A percentile compares a stretch with the other conserved stretches of the same genome.
phyloP scores from a whole-genome alignment of 208 protist species.

The Naegleria fowleri region DNA sequence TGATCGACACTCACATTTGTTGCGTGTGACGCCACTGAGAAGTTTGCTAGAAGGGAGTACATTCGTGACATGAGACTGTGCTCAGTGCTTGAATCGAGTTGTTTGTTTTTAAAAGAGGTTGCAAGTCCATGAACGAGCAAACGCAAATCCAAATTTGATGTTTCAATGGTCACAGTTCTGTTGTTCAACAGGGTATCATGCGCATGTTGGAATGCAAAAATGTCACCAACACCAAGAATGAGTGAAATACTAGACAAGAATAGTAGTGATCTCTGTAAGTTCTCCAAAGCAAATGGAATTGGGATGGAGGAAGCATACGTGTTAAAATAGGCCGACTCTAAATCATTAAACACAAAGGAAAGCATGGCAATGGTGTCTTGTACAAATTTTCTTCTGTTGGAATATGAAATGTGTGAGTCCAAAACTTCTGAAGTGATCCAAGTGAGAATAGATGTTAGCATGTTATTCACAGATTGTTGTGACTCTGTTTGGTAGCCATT shows the following conservation, averaged over 20 bases:
- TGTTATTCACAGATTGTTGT: neutral
- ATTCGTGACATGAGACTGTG: neutral
- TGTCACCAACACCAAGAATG: neutral
- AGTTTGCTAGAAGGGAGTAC: neutral
- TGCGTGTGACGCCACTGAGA: neutral
- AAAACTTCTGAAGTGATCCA: neutral
- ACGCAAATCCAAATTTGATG: neutral
- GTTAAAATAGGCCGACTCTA: neutral
- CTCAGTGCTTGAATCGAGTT: neutral
- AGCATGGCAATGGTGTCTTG: constrained; percentile 8
- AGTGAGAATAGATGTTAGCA: neutral
- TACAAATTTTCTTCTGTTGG: neutral
- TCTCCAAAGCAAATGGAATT: neutral
- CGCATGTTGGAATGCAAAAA: neutral
- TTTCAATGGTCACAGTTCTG: neutral
- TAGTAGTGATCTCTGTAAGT: neutral
- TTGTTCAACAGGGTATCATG: neutral
- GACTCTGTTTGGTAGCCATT: neutral
- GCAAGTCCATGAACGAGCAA: neutral
- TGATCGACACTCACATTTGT: neutral
- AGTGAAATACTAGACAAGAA: neutral
- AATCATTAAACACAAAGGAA: neutral
- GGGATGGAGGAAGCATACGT: neutral
- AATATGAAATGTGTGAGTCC: neutral
- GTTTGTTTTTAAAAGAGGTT: neutral